A percentile compares a stretch with the other conserved stretches of the same genome.
phyloP scores from a whole-genome alignment of 257 asterid species.

The Craterostigma plantagineum region DNA sequence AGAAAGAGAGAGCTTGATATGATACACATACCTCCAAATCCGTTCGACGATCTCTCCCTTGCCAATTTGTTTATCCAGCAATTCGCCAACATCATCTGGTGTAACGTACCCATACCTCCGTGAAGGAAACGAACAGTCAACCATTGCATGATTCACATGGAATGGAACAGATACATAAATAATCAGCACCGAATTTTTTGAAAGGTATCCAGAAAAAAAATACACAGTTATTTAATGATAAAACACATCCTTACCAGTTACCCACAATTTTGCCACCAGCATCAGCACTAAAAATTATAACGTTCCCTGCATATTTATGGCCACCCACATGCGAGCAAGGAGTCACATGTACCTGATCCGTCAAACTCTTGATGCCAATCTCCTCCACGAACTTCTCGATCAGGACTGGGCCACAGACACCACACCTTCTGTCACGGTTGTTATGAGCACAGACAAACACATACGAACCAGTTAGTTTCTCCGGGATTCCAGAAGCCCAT shows the following conservation, averaged over 20 bases:
- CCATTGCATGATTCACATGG: constrained; percentile 1
- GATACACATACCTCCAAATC: constrained; percentile 66
- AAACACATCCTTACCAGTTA: constrained; percentile 44
- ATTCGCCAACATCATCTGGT: constrained; percentile 70
- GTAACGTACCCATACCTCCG: constrained; percentile 95
- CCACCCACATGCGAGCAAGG: constrained; percentile 98
- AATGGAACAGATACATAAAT: too few relatives aligned
- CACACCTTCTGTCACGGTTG: constrained; percentile 73
- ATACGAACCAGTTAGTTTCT: constrained; percentile 56
- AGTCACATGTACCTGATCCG: constrained; percentile 38
- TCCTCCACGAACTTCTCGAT: constrained; percentile 65
- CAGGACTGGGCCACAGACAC: constrained; percentile 90
- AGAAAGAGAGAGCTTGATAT: not conserved
- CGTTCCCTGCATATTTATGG: constrained; percentile 94
- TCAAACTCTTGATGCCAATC: constrained; percentile 40
- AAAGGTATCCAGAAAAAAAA: too few relatives aligned
- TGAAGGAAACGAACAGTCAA: constrained; percentile 6
- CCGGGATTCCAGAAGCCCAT: constrained; percentile 53
- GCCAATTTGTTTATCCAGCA: constrained; percentile 71
- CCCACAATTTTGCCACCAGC: constrained; percentile 57
- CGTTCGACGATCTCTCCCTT: constrained; percentile 62
- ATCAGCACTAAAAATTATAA: constrained; percentile 53
- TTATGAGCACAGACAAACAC: constrained; percentile 90
- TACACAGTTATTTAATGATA: constrained; percentile 8
- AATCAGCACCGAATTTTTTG: too few relatives aligned